Conservation (phyloP, 2,329 filamentous ascomycete genomes). For the Monosporascus sp. region DNA sequence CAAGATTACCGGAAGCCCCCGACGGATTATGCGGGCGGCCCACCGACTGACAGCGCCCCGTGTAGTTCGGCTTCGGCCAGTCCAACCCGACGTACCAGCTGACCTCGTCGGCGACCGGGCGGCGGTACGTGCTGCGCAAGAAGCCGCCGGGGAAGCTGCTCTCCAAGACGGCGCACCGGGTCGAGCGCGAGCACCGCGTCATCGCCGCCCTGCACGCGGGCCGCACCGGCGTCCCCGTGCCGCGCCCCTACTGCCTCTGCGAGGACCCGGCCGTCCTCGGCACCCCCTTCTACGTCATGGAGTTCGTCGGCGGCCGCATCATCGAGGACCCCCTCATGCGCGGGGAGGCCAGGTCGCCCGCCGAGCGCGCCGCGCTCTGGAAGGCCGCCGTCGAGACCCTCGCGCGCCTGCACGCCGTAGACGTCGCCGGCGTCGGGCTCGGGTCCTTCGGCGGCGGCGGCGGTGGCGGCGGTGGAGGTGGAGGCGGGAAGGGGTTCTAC, state of each 20-base stretch:
- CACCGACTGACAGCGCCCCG: neutral
- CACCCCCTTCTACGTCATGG: slow-evolving; percentile 96
- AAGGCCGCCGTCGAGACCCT: slow-evolving; percentile 76
- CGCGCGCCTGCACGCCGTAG: slow-evolving; percentile 76
- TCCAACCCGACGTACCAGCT: slow-evolving; percentile 96
- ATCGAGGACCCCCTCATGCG: slow-evolving; percentile 81
- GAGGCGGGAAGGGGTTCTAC: slow-evolving; percentile 64
- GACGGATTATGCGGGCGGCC: slow-evolving; percentile 1
- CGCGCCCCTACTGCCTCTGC: slow-evolving; percentile 77
- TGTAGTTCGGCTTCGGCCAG: slow-evolving; percentile 91
- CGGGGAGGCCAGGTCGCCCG: slow-evolving; percentile 53
- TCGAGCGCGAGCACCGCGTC: slow-evolving; percentile 92
- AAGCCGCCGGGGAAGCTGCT: slow-evolving; percentile 94
- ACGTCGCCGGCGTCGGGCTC: slow-evolving; percentile 61
- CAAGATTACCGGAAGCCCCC: neutral
- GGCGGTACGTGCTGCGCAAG: slow-evolving; percentile 87
- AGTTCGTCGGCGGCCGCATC: slow-evolving; percentile 88
- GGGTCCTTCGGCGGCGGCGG: slow-evolving; percentile 64
- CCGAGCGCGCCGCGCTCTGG: slow-evolving; percentile 78
- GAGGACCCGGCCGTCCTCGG: slow-evolving; percentile 76
- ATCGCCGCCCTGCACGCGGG: slow-evolving; percentile 66
- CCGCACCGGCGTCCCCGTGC: slow-evolving; percentile 76
- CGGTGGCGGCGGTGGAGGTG: slow-evolving; percentile 40
- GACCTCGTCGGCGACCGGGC: slow-evolving; percentile 58
- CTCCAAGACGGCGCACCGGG: slow-evolving; percentile 90